Conservation (phyloP, 768 basidiomycete species). For the Pisolithus marmoratus region DNA sequence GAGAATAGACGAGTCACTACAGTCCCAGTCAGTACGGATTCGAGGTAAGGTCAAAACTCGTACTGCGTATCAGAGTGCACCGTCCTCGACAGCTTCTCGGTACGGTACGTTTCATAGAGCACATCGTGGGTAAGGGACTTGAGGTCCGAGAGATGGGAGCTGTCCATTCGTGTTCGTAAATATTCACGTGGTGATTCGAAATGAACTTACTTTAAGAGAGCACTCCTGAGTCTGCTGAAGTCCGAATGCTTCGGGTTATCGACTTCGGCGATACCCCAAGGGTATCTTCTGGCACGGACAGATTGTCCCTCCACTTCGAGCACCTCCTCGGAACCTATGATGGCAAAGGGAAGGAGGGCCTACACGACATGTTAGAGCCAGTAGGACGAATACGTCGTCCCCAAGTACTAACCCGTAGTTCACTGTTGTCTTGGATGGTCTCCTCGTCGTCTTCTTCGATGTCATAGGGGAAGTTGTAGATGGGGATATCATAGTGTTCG, state of each 20-base stretch:
- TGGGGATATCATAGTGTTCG: constrained; percentile 95
- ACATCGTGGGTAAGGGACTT: constrained; percentile 93
- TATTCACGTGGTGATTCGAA: not conserved
- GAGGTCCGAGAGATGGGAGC: constrained; percentile 91
- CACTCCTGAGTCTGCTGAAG: constrained; percentile 88
- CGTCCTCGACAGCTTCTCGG: constrained; percentile 91
- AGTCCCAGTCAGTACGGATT: constrained; percentile 19
- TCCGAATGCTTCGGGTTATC: constrained; percentile 99
- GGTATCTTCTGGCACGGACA: constrained; percentile 91
- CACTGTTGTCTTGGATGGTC: constrained; percentile 95
- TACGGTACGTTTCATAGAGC: constrained; percentile 95
- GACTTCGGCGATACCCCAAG: constrained; percentile 98
- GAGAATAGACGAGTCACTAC: constrained; percentile 80
- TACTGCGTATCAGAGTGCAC: constrained; percentile 77
- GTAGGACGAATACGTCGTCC: not conserved
- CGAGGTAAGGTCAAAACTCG: constrained; percentile 9
- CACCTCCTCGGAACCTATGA: constrained; percentile 97
- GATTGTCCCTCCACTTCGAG: constrained; percentile 88
- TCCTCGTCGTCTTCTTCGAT: constrained; percentile 99
- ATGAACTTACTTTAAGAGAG: constrained; percentile 70
- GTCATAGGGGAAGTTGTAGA: constrained; percentile 99
- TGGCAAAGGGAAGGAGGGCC: constrained; percentile 93
- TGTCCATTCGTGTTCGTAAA: constrained; percentile 25
- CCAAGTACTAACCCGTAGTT: constrained; percentile 66
- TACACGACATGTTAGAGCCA: constrained; percentile 23